These are phyloP conservation scores for Coccomyxa sp. DNA, from an alignment of 139 green algal genomes.

Conservation along the genomic window DNA sequence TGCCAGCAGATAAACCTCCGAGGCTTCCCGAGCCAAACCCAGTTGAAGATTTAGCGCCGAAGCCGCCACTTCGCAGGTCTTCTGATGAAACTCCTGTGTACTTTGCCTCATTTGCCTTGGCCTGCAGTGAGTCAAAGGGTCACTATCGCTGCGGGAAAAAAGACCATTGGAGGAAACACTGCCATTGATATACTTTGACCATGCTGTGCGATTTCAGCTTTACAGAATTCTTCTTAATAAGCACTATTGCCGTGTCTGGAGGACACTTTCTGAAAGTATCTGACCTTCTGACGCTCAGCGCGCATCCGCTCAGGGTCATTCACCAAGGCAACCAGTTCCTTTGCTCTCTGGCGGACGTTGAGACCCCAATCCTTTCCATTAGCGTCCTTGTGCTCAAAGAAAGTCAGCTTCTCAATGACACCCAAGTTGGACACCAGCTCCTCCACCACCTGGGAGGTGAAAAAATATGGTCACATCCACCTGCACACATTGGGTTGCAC, in stretches of 20 bases:
- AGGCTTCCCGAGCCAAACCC: background rate
- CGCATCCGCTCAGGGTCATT: slow-evolving; percentile 47
- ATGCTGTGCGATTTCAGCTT: background rate
- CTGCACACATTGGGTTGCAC: background rate
- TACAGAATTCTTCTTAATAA: background rate
- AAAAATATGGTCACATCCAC: background rate
- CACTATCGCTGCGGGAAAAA: background rate
- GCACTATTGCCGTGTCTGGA: background rate
- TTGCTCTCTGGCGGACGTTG: slow-evolving; percentile 85
- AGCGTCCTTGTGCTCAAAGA: slow-evolving; percentile 82
- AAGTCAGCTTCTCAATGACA: slow-evolving; percentile 65
- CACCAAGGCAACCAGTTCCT: slow-evolving; percentile 66
- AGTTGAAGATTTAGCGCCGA: slow-evolving; percentile 11
- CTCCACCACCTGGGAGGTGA: slow-evolving; percentile 44
- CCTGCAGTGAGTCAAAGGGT: slow-evolving; percentile 20
- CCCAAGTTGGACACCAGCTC: slow-evolving; percentile 53
- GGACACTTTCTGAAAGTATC: background rate
- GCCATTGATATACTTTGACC: background rate
- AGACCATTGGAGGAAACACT: background rate
- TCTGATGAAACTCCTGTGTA: slow-evolving; percentile 66
- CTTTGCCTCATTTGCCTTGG: slow-evolving; percentile 61
- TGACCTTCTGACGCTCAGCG: slow-evolving; percentile 69
- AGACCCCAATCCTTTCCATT: slow-evolving; percentile 73
- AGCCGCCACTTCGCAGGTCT: slow-evolving; percentile 23
- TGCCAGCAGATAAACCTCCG: background rate